Percentiles rank a stretch among this genome's conserved stretches.
phyloP scores from a whole-genome alignment of 345 rosid genomes.

The Excoecaria cochinchinensis region DNA sequence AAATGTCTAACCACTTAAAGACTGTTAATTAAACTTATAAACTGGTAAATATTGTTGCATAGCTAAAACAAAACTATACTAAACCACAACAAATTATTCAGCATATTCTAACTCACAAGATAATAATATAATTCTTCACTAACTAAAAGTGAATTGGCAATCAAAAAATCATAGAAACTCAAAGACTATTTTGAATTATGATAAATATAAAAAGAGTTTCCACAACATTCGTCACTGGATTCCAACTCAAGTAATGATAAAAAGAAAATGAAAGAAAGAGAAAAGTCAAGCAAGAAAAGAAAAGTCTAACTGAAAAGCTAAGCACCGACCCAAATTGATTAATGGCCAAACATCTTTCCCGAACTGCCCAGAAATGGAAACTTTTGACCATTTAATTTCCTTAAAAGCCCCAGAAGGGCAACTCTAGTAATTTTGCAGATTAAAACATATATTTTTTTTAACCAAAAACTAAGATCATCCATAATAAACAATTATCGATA shows the following conservation, averaged over 20 bases:
- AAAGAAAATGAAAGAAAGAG: not conserved
- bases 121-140: too few relatives aligned
- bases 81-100: too few relatives aligned
- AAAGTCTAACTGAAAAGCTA: constrained; percentile 8
- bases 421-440: not conserved
- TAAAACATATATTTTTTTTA: not conserved
- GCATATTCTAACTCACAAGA: too few relatives aligned
- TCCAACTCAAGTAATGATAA: constrained; percentile 16
- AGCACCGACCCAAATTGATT: constrained; percentile 33
- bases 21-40: too few relatives aligned
- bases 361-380: constrained; percentile 17
- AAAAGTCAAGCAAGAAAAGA: constrained; percentile 20
- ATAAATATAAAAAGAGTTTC: not conserved
- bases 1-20: too few relatives aligned
- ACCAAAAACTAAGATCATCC: constrained; percentile 1
- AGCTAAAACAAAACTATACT: too few relatives aligned
- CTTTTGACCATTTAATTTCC: not conserved
- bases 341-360: constrained; percentile 13
- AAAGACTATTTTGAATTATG: too few relatives aligned
- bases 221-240: constrained; percentile 26
- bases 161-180: too few relatives aligned
- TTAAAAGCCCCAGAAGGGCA: not conserved
- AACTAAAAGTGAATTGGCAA: too few relatives aligned
- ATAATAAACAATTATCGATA: too few relatives aligned
- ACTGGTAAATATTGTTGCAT: too few relatives aligned